Evolutionary conservation across 768 basidiomycete species (phyloP), one percentile per base, ranked within the genome.

Genomic region (Termitomyces sp.): DNA sequence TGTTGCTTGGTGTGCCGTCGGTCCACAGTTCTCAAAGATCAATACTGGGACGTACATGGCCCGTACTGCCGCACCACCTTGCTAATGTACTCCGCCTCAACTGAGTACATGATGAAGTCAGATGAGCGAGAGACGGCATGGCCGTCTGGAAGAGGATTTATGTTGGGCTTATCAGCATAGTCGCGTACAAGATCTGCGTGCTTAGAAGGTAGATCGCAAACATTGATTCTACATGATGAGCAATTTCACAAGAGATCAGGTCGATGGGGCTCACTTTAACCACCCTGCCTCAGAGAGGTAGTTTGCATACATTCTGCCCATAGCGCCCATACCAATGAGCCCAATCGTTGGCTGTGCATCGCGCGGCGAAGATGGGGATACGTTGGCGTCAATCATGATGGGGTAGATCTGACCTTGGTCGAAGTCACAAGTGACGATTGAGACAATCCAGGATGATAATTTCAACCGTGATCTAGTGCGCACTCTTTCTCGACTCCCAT

Each of bases 241-340:
- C 56, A 45, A 34, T 19, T 17, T 35, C 24, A 26, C 5, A 21
- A 8, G 26, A 19, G 45, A 60, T 37, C 11, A 42, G 11, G 35
- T 51, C 37, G 24, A 54, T 26, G 51, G n/a, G 22, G 59, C 65
- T 51, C 58, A 93, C 95, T 84, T 88, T 70, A 85, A 82, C 95
- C 95, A 93, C 2, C 96, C 94, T 10, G 87, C 93, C 6, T 76
- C 74, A 11, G 85, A 81, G 24, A 99, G 75, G n/a, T 75, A 67
- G 17, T 77, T 79, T 0, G 93, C 93, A 67, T 98, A 98, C 93
- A 98, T 93, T 65, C 75, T 77, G 2, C 96, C 96, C 96, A 98
- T 98, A 48, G 90, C 90, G 0, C 95, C 95, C 94, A 98, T 97
- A 2, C 96, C 95, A 58, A 97, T 97, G 50, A 97, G 74, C 2